Base-by-base conservation (phyloP, 1,284 basidiomycete genomes). In the Bondarzewia mesenterica region DNA sequence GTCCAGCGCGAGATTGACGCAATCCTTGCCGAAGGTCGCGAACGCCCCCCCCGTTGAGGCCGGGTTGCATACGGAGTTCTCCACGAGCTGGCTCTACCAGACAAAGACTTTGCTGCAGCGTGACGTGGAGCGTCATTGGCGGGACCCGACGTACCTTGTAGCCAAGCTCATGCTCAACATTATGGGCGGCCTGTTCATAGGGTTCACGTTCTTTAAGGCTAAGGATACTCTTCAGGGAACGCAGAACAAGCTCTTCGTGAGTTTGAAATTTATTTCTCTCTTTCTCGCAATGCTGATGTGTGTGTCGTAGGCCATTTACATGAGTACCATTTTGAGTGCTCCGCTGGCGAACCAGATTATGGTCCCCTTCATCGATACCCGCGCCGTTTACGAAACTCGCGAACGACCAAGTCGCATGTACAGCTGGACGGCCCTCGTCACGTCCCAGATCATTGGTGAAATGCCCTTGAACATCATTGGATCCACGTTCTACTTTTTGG, bases 201-300 rank as follows among this genome's bases (percentile, higher is more conserved):
- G 79, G 6, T 80, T 82, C 55, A 77, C 78, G 0, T 82, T 92
- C 72, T 92, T 74, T 73, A 72, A 81, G 51, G 68, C 84, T 3
- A 77, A 80, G 46, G 69, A 79, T 48, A 74, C 76, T 3, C 72
- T 82, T 44, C 79, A 82, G 54, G 89, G 86, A 42, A 80, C 84
- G 0, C 88, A 92, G 63, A 87, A 89, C 65, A 89, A 91, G 64
- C 74, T 93, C 39, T 93, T 93, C 62, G 76, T 69, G 46, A 50
- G 68, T 63, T n/a, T n/a, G n/a, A n/a, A n/a, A n/a, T n/a, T n/a
- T 15, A 7, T 43, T 26, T 23, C 42, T 41, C 23, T 41, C 2
- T 41, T 7, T 16, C 3, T 12, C 2, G 14, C n/a, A 5, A 23
- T n/a, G 23, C n/a, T 38, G 22, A 5, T 18, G 14, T 32, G 10